Conservation (phyloP, 495 filamentous ascomycete species). For the Oidiodendron maius region DNA sequence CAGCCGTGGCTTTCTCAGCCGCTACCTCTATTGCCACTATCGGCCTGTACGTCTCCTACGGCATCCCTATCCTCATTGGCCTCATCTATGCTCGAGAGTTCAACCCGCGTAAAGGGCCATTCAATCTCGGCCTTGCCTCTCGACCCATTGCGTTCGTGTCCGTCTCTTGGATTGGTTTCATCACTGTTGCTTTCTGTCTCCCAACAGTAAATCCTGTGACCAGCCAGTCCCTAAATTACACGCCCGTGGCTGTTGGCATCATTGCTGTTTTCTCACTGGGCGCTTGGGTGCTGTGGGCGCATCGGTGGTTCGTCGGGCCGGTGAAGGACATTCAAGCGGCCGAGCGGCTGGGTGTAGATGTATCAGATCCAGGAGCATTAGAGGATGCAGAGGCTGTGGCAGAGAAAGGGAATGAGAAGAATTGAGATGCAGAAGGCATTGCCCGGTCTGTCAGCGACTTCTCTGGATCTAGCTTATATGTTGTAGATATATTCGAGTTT, state of each 20-base stretch:
- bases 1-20: conserved; percentile 52
- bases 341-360: conserved; percentile 39
- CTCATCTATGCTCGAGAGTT: conserved; percentile 37
- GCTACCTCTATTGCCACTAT: conserved; percentile 61
- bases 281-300: conserved; percentile 43
- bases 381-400: conserved; percentile 34
- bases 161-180: conserved; percentile 48
- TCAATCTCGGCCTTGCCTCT: conserved; percentile 48
- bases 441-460: too few relatives aligned
- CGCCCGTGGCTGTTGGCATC: conserved; percentile 58
- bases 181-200: conserved; percentile 58
- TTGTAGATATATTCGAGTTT: too few relatives aligned
- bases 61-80: conserved; percentile 54
- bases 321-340: conserved; percentile 44
- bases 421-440: neutral
- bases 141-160: conserved; percentile 47
- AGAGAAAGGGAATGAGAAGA: neutral
- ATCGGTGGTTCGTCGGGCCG: conserved; percentile 54
- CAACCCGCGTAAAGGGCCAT: conserved; percentile 44
- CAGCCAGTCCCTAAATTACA: conserved; percentile 51
- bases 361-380: conserved; percentile 40
- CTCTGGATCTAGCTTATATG: too few relatives aligned
- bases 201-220: conserved; percentile 55
- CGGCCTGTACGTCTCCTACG: conserved; percentile 59
- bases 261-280: conserved; percentile 39